phyloP scores from a whole-genome alignment of 2,329 filamentous ascomycete genomes.

The Fusarium palustre region DNA sequence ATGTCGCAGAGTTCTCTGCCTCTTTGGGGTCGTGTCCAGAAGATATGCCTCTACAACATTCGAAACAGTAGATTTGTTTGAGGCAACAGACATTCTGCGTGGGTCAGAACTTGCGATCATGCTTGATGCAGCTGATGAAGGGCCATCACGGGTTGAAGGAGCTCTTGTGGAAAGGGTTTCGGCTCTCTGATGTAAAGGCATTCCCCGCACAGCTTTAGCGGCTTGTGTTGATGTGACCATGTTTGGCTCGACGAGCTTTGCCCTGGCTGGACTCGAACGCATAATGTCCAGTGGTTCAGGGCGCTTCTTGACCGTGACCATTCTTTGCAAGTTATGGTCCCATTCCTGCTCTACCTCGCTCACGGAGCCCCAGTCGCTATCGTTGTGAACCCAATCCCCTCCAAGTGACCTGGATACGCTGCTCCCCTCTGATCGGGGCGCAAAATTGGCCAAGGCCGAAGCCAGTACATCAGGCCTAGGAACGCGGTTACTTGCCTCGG shows the following conservation, averaged over 20 bases:
- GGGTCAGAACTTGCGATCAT: slow-evolving; percentile 58
- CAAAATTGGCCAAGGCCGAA: slow-evolving; percentile 57
- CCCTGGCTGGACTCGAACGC: slow-evolving; percentile 44
- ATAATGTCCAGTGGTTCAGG: slow-evolving; percentile 46
- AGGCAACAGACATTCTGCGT: slow-evolving; percentile 65
- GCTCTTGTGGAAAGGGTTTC: slow-evolving; percentile 37
- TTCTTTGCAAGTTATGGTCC: slow-evolving; percentile 65
- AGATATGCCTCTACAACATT: slow-evolving; percentile 69
- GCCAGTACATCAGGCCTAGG: slow-evolving; percentile 54
- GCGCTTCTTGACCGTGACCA: slow-evolving; percentile 65
- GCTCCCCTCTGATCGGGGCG: slow-evolving; percentile 55
- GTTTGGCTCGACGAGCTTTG: slow-evolving; percentile 61
- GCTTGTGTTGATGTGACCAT: slow-evolving; percentile 64
- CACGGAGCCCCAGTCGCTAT: slow-evolving; percentile 67
- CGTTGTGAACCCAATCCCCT: slow-evolving; percentile 64
- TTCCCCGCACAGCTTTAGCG: slow-evolving; percentile 61
- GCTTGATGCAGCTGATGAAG: slow-evolving; percentile 50
- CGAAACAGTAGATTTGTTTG: slow-evolving; percentile 65
- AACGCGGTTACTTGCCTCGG: slow-evolving; percentile 40
- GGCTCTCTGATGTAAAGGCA: slow-evolving; percentile 60
- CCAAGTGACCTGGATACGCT: slow-evolving; percentile 56
- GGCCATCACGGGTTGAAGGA: slow-evolving; percentile 43
- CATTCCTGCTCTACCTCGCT: slow-evolving; percentile 66
- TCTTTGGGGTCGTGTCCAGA: slow-evolving; percentile 60
- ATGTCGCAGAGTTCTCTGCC: slow-evolving; percentile 69